Evolutionary conservation across 2,329 filamentous ascomycete species (phyloP).

Genomic region (Arthrobotrys entomopaga): DNA sequence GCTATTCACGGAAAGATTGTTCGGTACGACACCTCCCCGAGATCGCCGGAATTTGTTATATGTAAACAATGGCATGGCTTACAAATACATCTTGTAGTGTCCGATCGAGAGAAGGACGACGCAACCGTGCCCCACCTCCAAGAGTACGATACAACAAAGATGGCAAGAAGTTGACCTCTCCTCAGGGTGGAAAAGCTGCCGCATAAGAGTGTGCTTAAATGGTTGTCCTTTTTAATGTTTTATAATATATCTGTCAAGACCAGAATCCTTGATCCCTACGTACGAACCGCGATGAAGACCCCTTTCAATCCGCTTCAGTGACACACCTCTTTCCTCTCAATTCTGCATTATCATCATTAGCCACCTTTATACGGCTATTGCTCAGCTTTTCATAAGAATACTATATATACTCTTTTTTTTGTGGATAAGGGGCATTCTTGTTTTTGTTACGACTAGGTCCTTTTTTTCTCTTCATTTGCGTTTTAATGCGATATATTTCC

Average conservation of each 20-base stretch:
- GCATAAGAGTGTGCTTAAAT: constrained; percentile 28
- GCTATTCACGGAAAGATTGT: constrained; percentile 99
- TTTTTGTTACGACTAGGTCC: constrained; percentile 41
- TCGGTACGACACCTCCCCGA: constrained; percentile 76
- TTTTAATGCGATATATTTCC: constrained; percentile 54
- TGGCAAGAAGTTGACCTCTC: constrained; percentile 98
- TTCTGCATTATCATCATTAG: constrained; percentile 2
- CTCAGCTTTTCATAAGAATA: constrained; percentile 43
- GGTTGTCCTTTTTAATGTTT: constrained; percentile 25
- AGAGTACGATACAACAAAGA: constrained; percentile 99
- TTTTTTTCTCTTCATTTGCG: constrained; percentile 38
- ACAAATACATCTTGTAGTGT: constrained; percentile 73
- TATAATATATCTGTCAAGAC: constrained; percentile 28
- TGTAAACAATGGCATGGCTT: constrained; percentile 60
- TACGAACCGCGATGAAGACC: constrained; percentile 30
- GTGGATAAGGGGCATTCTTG: constrained; percentile 53
- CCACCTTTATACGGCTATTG: constrained; percentile 15
- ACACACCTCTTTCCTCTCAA: constrained; percentile 7
- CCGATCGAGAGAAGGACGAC: constrained; percentile 93
- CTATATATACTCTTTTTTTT: constrained; percentile 49
- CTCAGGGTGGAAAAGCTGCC: constrained; percentile 75
- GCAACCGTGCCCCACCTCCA: constrained; percentile 98
- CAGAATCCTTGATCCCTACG: constrained; percentile 27
- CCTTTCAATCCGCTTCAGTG: constrained; percentile 31
- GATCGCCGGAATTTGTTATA: not conserved